Base-by-base conservation (phyloP, 164 flowering plant genomes). In the Malania oleifera region DNA sequence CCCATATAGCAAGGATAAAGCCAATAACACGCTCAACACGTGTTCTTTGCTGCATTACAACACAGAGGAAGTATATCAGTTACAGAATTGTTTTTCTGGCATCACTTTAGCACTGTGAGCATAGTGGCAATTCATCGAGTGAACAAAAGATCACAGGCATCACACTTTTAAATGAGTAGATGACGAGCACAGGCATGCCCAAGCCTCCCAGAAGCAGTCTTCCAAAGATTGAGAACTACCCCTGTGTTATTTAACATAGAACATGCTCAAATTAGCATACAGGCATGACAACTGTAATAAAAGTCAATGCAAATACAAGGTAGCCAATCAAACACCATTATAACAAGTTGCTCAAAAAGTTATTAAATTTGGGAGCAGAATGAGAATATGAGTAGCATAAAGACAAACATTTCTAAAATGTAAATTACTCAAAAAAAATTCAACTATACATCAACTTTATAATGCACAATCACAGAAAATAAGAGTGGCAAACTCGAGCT, bases 171-270 rank as follows among this genome's bases (percentile, higher is more conserved):
- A 69, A 81, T 93, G 99, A 51, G 97, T 87, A 25, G 99, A 90
- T 56, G 99, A 90, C 34, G 99, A 93, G 77, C 84, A 78, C 25
- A 93, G 80, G 71, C 99, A 93, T 20, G 99, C 96, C 99, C 99
- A 93, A 43, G 99, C 97, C 74, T 90, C 96, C 99, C 99, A 93
- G 57, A 81, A 76, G 80, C 99, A 93, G 62, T 93, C 99, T 75
- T 93, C 99, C 51, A 93, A 62, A 57, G 96, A 73, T 24, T 82
- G 88, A 38, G 74, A 29, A 25, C 49, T 67, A 34, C 73, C 74
- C 90, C 96, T 88, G 76, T 58, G 29, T 52, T 39, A 66, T 43
- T 51, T 18, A 37, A 67, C 9, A 52, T 18, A 41, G n/a, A 26
- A 54, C 7, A 39, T 5, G 28, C 18, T 25, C 49, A 22, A 46